A percentile compares a stretch with the other conserved stretches of the same genome.
Evolutionary conservation across 2,329 filamentous ascomycete species (phyloP).

Genomic region (Lachnellula cervina): DNA sequence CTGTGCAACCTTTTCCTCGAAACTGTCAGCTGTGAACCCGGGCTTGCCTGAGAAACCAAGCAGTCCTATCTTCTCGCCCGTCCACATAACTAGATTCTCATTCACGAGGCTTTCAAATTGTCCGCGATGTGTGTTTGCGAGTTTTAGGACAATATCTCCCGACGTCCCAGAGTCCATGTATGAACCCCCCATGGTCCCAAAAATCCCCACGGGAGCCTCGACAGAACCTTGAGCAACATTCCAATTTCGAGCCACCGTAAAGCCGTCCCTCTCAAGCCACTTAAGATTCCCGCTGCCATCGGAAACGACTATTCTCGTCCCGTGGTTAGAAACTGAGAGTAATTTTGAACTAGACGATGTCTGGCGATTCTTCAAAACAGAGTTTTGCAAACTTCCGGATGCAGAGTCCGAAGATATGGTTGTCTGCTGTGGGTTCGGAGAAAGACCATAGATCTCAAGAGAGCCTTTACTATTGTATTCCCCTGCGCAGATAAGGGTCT

Average conservation of each 20-base stretch:
- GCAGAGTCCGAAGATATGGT: conserved; percentile 29
- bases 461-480: conserved; percentile 91
- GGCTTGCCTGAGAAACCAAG: conserved; percentile 55
- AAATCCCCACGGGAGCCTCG: conserved; percentile 44
- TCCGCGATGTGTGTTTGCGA: conserved; percentile 48
- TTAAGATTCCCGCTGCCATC: conserved; percentile 81
- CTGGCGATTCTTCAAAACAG: conserved; percentile 71
- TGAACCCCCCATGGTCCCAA: conserved; percentile 39
- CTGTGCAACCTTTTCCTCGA: conserved; percentile 37
- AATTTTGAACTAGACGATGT: conserved; percentile 77
- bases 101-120: conserved; percentile 37
- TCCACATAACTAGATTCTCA: conserved; percentile 76
- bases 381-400: conserved; percentile 38
- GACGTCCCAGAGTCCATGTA: conserved; percentile 41
- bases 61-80: conserved; percentile 75
- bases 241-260: conserved; percentile 51
- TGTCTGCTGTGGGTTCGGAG: conserved; percentile 27
- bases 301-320: conserved; percentile 74
- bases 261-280: conserved; percentile 86
- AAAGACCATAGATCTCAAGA: conserved; percentile 76
- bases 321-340: conserved; percentile 75
- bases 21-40: conserved; percentile 46
- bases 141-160: conserved; percentile 75
- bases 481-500: conserved; percentile 75
- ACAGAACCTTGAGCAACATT: conserved; percentile 52